Base-by-base conservation (phyloP, 1,284 basidiomycete genomes). In the Abortiporus biennis region DNA sequence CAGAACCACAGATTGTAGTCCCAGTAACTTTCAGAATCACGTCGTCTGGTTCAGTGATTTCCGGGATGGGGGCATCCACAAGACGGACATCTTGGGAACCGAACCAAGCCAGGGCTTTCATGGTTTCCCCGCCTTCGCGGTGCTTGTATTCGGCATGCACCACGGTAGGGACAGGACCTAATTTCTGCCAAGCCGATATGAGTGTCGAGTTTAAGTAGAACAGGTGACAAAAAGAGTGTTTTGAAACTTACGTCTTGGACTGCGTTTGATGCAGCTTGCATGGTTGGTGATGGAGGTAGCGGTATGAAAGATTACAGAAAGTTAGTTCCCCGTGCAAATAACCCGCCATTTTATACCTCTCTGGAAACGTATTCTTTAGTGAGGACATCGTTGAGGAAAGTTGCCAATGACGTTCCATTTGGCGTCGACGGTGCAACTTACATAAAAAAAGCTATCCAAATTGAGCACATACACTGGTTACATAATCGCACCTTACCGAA, bases 81-180 rank as follows among this genome's bases (percentile, higher is more conserved):
- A 84, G 56, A 31, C 72, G 66, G 12, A 55, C 67, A 64, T 78
- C 72, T 23, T 69, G 58, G 4, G 71, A 63, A 0, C 80, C 82
- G 45, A 81, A 78, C 80, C 81, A 89, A 1, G 78, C 77, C 2
- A 87, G 65, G 6, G 85, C 84, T 49, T 77, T 76, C 80, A 84
- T 83, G 5, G 64, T 78, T 21, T 65, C 61, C 1, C 76, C 76
- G 48, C 71, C 75, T 8, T 57, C 54, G 16, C 72, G 64, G 29
- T 62, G 57, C 46, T 76, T 77, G 57, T 72, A 80, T 41, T 71
- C 66, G 1, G 76, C 64, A 20, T 63, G 61, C 1, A 71, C 65
- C 2, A 49, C 64, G 3, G 71, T 69, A 4, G 69, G 67, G 25
- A 68, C 53, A n/a, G 59, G 53, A 1, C 72, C 72, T 51, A 76